Evolutionary conservation across 768 basidiomycete species (phyloP), one percentile per base, ranked within the genome.

Genomic region (Pleurotus sapidus): DNA sequence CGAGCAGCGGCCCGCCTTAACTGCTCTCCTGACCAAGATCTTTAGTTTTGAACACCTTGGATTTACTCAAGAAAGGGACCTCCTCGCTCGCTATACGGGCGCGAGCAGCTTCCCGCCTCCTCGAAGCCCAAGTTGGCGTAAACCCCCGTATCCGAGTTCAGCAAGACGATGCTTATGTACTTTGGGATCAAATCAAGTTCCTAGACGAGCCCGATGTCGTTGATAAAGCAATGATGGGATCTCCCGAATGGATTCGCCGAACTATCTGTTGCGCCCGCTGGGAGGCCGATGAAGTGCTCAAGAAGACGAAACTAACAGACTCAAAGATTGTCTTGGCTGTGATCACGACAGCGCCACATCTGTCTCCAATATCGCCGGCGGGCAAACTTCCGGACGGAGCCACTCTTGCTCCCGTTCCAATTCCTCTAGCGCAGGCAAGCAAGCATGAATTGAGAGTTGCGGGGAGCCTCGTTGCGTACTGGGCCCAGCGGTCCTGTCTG

Each of bases 1-100:
- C 30, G 27, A 9, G 15, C 57, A 27, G 18, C 27, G 34, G 4
- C 27, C 37, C 34, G 55, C 17, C 46, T 58, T 18, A 43, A 25
- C 45, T 59, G 39, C 23, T 38, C 55, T 14, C 54, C 24, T 47
- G 15, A 8, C 0, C 17, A n/a, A n/a, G n/a, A 17, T 40, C 5
- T 25, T 14, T 68, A 96, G 94, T 89, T 7, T 79, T 97, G 24
- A 95, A 94, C 65, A 95, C 94, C 0, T 80, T 97, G 2, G 95
- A 97, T 67, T 74, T 95, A 1, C 82, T 96, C 65, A 97, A 97
- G 81, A 97, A 96, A 68, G 94, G 94, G 1, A 85, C 87, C 0
- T 89, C 80, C 24, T 73, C 83, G 0, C 79, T 93, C 9, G 92
- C 94, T 0, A 84, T 90, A 66, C 85, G 87, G 24, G 94, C 94